Evolutionary conservation across 345 rosid species (phyloP), one percentile per base, ranked within the genome.

Genomic region (Draba incana): DNA sequence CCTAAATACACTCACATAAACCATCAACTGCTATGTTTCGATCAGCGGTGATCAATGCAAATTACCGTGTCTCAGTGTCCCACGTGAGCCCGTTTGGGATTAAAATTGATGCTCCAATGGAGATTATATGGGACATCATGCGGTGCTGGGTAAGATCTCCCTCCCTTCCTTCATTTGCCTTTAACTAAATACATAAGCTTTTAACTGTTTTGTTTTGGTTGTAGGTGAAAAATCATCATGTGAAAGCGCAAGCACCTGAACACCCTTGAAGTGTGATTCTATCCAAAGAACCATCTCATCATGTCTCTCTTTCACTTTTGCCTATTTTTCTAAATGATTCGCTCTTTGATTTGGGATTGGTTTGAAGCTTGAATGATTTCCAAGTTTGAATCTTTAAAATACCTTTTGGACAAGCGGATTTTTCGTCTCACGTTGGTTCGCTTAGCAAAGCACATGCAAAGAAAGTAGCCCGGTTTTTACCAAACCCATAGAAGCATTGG

Each of bases 101-200:
- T 48, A 95, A 95, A 79, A 86, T 98, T 23, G 96, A 95, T 83
- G 98, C 99, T 61, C 96, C 99, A n/a, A 95, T 95, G 99, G 88
- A 84, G 53, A 87, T 92, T 64, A 88, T 95, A 56, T 95, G 99
- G 97, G 98, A 95, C 80, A 95, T 92, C 55, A 92, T 95, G 99
- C 95, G 99, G 46, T 88, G 97, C 84, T 95, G 99, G 97, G 99
- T 94, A 85, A 82, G 81, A n/a, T n/a, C 62, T 16, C 62, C 31
- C 28, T 15, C 35, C 0, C 0, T 54, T 35, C 24, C 30, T 35
- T 37, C 24, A 15, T 5, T 27, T 54, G 9, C 51, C 38, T 52
- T 28, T n/a, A 14, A 12, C 37, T 24, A 53, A 62, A n/a, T n/a
- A n/a, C n/a, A n/a, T n/a, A n/a, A n/a, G 45, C 50, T 16, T 50